phyloP scores from a whole-genome alignment of 768 basidiomycete genomes.

The Filobasidium wieringae region DNA sequence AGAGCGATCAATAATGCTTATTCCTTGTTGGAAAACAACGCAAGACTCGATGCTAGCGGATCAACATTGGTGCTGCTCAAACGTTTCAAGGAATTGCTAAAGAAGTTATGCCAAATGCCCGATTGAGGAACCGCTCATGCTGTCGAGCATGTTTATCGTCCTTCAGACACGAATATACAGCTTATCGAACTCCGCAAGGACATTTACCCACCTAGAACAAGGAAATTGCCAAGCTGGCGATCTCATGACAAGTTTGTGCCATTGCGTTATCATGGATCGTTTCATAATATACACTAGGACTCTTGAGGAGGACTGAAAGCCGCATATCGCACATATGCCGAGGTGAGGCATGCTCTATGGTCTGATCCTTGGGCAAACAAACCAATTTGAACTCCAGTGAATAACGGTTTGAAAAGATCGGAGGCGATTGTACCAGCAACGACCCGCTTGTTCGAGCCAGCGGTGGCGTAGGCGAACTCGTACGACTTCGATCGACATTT shows the following conservation, averaged over 20 bases:
- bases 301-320: too few species aligned
- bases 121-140: too few species aligned
- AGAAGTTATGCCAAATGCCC: neutral
- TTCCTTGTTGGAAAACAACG: neutral
- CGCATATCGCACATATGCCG: constrained; percentile 9
- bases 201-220: too few species aligned
- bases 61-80: neutral
- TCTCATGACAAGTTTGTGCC: too few species aligned
- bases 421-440: neutral
- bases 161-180: too few species aligned
- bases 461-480: constrained; percentile 1
- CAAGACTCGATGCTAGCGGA: neutral
- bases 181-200: too few species aligned
- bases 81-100: neutral
- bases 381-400: constrained; percentile 16
- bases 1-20: neutral
- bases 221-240: too few species aligned
- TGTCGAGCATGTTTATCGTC: too few species aligned
- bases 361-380: constrained; percentile 14
- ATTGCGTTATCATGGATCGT: too few species aligned
- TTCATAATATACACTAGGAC: too few species aligned
- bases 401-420: neutral
- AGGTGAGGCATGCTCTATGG: neutral
- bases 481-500: neutral
- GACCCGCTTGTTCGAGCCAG: neutral